These are phyloP conservation scores for Ophiostoma novo-ulmi DNA, from an alignment of 2,329 filamentous ascomycete species.

Conservation along the genomic window DNA sequence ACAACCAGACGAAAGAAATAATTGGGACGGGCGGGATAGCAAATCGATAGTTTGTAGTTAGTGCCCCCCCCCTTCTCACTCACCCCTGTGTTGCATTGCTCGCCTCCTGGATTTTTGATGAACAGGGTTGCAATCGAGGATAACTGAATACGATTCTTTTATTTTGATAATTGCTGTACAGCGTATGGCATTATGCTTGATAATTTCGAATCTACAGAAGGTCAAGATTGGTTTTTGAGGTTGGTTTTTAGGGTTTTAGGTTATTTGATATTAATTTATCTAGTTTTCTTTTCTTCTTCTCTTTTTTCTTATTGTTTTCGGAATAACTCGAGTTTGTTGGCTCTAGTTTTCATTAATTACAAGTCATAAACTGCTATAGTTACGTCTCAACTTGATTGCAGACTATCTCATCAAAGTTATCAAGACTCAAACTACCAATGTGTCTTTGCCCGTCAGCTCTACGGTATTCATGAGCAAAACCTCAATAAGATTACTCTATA, in stretches of 20 bases:
- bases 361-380: no score
- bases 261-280: no score
- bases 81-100: slow-evolving; percentile 5
- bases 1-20: slow-evolving; percentile 5
- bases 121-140: slow-evolving; percentile 1
- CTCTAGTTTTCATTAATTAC: no score
- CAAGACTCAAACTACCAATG: not conserved
- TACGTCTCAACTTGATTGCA: no score
- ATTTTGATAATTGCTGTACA: no score
- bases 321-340: no score
- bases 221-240: no score
- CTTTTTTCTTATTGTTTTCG: no score
- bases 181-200: no score
- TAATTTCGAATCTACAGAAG: no score
- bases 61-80: slow-evolving; percentile 6
- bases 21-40: not conserved
- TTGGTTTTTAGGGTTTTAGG: no score
- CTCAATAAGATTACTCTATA: not conserved
- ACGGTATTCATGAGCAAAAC: not conserved
- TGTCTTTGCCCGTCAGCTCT: not conserved
- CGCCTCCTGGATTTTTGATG: slow-evolving; percentile 8
- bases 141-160: not conserved
- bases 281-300: no score
- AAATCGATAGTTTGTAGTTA: slow-evolving; percentile 12
- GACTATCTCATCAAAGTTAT: not conserved